Base-by-base conservation (phyloP, 306 rosid genomes). In the Canavalia ensiformis region DNA sequence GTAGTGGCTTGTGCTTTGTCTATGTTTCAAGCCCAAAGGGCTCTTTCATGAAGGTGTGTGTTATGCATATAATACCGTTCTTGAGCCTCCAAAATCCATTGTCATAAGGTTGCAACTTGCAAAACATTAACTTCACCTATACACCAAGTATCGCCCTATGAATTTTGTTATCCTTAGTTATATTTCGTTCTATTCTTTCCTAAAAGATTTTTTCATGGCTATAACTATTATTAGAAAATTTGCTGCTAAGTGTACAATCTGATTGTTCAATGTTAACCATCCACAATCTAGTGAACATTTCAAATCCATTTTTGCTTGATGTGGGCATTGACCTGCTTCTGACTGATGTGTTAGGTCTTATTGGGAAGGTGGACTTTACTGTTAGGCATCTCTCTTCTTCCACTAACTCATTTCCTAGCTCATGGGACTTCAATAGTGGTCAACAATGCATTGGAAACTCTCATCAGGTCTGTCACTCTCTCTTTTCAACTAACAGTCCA, bases 311-410 rank as follows among this genome's bases (percentile, higher is more conserved):
- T 30, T 70, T 11, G 25, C 25, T 18, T 18, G 4, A 8, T 9
- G 4, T 29, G 57, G 62, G 45, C 56, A 37, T 62, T 65, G 12
- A 45, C 28, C 50, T 58, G 8, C 54, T 42, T 45, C 73, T 82
- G 39, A n/a, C 31, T 79, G 59, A 58, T n/a, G 55, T 75, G 72
- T 60, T 52, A 94, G 98, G 94, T 74, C 81, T 91, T 4, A 78
- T 87, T 78, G 98, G 98, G 37, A 84, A 91, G 91, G 97, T 94
- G 84, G 98, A 94, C 88, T 94, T 94, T 74, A 91, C 89, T 33
- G 93, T 94, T 57, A 91, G 88, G 88, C 98, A 94, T 86, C 94
- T 94, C 52, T 90, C 98, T 49, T 94, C 98, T 42, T 82, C 88
- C 52, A 92, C 97, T 9, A 50, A 70, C 13, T 2, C 87, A 64